A percentile compares a stretch with the other conserved stretches of the same genome.
Evolutionary conservation across 2,329 filamentous ascomycete genomes (phyloP).

Genomic region (Huntiella moniliformis): DNA sequence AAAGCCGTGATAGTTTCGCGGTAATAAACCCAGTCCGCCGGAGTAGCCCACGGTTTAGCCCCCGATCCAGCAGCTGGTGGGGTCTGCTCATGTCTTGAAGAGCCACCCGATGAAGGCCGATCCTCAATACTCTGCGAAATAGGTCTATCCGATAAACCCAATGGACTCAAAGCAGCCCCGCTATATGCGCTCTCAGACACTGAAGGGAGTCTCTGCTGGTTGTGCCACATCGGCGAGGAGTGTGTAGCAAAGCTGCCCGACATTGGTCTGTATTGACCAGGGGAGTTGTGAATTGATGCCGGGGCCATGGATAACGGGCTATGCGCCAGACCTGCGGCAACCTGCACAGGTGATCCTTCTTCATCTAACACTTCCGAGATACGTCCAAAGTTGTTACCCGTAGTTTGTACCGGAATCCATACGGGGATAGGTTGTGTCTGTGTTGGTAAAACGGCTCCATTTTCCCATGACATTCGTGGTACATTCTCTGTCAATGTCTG

Average conservation of each 20-base stretch:
- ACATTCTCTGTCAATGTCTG: neutral
- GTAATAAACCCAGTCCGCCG: constrained; percentile 9
- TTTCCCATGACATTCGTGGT: constrained; percentile 1
- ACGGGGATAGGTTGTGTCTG: constrained; percentile 8
- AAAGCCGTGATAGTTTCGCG: constrained; percentile 9
- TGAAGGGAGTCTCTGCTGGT: constrained; percentile 5
- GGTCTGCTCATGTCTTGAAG: constrained; percentile 1
- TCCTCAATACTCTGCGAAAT: constrained; percentile 8
- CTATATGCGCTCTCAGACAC: constrained; percentile 1
- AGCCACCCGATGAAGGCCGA: constrained; percentile 10
- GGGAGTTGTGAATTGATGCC: constrained; percentile 9
- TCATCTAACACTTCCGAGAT: constrained; percentile 9
- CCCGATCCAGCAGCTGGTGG: neutral
- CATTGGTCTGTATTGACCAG: constrained; percentile 8
- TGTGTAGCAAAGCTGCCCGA: constrained; percentile 1
- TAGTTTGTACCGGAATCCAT: constrained; percentile 10
- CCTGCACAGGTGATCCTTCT: constrained; percentile 1
- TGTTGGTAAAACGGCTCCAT: neutral
- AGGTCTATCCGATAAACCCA: constrained; percentile 2
- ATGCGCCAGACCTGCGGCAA: neutral
- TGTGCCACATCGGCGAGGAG: constrained; percentile 6
- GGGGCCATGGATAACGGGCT: constrained; percentile 8
- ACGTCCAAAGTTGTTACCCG: constrained; percentile 8
- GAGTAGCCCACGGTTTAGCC: constrained; percentile 11
- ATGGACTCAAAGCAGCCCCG: neutral